A percentile compares a stretch with the other conserved stretches of the same genome.
Conservation (phyloP, 2,329 filamentous ascomycete species). For the Beauveria caledonica region DNA sequence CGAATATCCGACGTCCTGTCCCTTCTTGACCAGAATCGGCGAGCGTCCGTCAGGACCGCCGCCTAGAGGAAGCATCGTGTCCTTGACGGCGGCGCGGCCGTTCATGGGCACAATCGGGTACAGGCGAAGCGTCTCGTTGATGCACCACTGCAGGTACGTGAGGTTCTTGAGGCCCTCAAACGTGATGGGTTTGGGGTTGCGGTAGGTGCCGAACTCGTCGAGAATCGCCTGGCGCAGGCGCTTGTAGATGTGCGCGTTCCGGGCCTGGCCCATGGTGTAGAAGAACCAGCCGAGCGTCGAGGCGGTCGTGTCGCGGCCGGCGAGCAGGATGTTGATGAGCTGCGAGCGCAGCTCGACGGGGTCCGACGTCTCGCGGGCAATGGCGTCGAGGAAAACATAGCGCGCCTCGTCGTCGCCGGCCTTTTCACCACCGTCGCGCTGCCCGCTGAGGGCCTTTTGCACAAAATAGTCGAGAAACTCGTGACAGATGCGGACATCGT, state of each 20-base stretch:
- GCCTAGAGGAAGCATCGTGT: conserved; percentile 43
- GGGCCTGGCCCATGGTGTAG: conserved; percentile 28
- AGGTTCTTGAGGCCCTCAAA: conserved; percentile 19
- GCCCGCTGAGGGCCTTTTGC: conserved; percentile 37
- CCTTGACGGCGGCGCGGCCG: conserved; percentile 19
- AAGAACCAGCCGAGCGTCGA: conserved; percentile 41
- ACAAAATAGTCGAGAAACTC: conserved; percentile 63
- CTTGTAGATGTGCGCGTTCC: conserved; percentile 29
- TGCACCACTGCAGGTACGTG: conserved; percentile 19
- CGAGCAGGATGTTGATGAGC: conserved; percentile 34
- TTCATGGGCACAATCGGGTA: conserved; percentile 20
- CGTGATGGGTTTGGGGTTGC: conserved; percentile 18
- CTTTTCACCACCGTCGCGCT: conserved; percentile 16
- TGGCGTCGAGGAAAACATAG: conserved; percentile 26
- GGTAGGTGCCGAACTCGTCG: conserved; percentile 41
- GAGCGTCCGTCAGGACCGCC: conserved; percentile 38
- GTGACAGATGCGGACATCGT: conserved; percentile 58
- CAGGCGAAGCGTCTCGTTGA: conserved; percentile 18
- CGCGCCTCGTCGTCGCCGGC: conserved; percentile 14
- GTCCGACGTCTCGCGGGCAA: conserved; percentile 25
- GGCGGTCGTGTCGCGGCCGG: conserved; percentile 48
- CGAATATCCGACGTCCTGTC: conserved; percentile 33
- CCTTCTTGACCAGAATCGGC: conserved; percentile 41
- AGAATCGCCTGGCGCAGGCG: conserved; percentile 35
- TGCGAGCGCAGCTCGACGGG: conserved; percentile 21